Evolutionary conservation across 2,329 filamentous ascomycete genomes (phyloP).

Genomic region (Verticillium alfalfae): DNA sequence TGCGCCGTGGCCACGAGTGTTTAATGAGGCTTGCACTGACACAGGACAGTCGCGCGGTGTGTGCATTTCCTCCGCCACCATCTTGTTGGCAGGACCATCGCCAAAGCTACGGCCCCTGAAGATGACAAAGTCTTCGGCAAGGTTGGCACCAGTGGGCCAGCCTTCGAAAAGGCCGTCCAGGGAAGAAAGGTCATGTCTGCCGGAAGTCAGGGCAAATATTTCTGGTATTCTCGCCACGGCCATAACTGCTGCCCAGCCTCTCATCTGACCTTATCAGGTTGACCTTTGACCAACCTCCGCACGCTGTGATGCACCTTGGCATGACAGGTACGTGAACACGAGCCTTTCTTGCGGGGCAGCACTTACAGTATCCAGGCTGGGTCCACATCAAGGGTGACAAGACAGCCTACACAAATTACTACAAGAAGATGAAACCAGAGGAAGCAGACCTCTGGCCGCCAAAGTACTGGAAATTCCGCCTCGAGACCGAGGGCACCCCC

Average conservation of each 20-base stretch:
- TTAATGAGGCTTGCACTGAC: conserved; percentile 5
- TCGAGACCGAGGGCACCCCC: conserved; percentile 55
- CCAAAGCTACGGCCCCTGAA: conserved; percentile 64
- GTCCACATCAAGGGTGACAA: conserved; percentile 77
- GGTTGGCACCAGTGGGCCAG: conserved; percentile 70
- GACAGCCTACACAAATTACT: conserved; percentile 76
- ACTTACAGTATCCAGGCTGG: conserved; percentile 53
- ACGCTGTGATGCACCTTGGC: conserved; percentile 85
- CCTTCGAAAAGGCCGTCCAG: conserved; percentile 67
- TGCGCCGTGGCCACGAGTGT: conserved; percentile 13
- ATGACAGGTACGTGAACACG: conserved; percentile 46
- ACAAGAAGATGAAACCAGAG: conserved; percentile 61
- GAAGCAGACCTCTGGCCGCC: conserved; percentile 73
- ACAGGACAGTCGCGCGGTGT: conserved; percentile 61
- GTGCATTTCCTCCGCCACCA: conserved; percentile 80
- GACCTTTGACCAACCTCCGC: conserved; percentile 67
- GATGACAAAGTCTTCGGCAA: conserved; percentile 89
- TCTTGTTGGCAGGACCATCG: conserved; percentile 78
- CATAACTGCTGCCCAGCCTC: not conserved
- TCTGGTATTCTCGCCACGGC: conserved; percentile 52
- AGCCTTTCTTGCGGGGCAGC: not conserved
- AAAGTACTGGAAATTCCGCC: conserved; percentile 79
- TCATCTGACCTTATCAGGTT: conserved; percentile 23
- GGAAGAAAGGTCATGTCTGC: conserved; percentile 68
- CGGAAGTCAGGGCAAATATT: conserved; percentile 93